Evolutionary conservation across 1,284 basidiomycete species (phyloP).

Genomic region (Pyrrhoderma noxium): DNA sequence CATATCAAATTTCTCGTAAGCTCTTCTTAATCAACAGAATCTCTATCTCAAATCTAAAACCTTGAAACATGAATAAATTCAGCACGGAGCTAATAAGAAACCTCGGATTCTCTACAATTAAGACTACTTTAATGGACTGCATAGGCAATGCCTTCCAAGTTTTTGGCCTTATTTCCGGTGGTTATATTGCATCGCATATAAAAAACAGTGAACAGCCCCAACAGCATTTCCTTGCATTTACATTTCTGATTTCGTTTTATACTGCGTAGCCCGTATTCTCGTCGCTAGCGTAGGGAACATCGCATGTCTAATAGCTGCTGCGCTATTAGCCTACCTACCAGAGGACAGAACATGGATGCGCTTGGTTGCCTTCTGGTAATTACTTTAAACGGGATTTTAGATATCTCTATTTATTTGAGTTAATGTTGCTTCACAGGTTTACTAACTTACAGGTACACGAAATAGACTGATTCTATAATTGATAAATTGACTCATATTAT

Average conservation of each 20-base stretch:
- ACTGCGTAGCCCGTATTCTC: conserved; percentile 10
- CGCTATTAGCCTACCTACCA: conserved; percentile 9
- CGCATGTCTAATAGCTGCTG: conserved; percentile 12
- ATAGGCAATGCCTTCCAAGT: conserved; percentile 15
- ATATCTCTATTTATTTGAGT: background rate
- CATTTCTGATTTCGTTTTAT: background rate
- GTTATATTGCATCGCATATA: conserved; percentile 10
- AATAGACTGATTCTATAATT: background rate
- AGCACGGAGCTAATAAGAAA: conserved; percentile 15
- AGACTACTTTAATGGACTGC: conserved; percentile 14
- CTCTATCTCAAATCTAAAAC: background rate
- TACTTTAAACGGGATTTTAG: background rate
- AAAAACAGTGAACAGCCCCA: conserved; percentile 6
- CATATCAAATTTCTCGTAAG: conserved; percentile 15
- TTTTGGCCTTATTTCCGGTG: conserved; percentile 8
- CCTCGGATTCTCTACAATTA: conserved; percentile 13
- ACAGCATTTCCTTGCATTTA: background rate
- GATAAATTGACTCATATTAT: background rate
- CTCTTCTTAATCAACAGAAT: background rate
- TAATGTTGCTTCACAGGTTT: background rate
- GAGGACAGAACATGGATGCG: conserved; percentile 8
- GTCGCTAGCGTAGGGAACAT: conserved; percentile 13
- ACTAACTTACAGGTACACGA: conserved; percentile 8
- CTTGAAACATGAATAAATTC: background rate
- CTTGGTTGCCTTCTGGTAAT: conserved; percentile 12